Base-by-base conservation (phyloP, 495 filamentous ascomycete genomes). In the Neohortaea acidophila region DNA sequence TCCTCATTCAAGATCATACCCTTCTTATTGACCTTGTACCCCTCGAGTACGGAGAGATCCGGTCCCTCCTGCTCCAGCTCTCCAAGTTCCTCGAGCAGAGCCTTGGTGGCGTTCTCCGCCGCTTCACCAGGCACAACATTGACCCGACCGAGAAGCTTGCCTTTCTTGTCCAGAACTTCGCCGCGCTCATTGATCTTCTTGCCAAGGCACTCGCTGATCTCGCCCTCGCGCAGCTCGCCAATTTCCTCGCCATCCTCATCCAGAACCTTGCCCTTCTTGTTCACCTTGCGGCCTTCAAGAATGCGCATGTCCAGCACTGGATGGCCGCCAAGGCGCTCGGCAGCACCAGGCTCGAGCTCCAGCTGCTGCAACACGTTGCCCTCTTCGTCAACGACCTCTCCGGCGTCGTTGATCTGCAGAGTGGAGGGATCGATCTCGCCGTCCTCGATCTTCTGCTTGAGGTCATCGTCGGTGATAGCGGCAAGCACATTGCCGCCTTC, bases 311-410 rank as follows among this genome's bases (percentile, higher is more conserved):
- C 61, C 33, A 65, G 54, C 13, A 42, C 20, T 28, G 42, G 42
- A 36, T 52, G 54, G 27, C 60, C 56, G 35, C 43, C 51, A 17
- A 70, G 51, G 34, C 58, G 58, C 34, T 64, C 52, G 18, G 59
- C 55, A 12, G 55, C 52, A 33, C 59, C 55, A 37, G 59, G 49
- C 24, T 54, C 49, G 21, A 67, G 39, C 33, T 65, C 57, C 15
- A 75, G 54, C 43, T 63, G 59, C 33, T 72, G 73, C 27, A 78
- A 65, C n/a, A 69, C 66, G 30, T 67, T 71, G 31, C 68, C 65
- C 42, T 73, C 70, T 35, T 68, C 57, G 41, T 79, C 74, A 36
- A 73, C 69, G 26, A 77, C 62, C 51, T 66, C 70, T 19, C 73
- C 73, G 33, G 73, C 64, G 36, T 73, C 58, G 43, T 68, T 67